Percentiles rank a stretch among this genome's conserved stretches.
These are phyloP conservation scores for Calocera cornea DNA, from an alignment of 768 basidiomycete genomes.

Conservation along the genomic window DNA sequence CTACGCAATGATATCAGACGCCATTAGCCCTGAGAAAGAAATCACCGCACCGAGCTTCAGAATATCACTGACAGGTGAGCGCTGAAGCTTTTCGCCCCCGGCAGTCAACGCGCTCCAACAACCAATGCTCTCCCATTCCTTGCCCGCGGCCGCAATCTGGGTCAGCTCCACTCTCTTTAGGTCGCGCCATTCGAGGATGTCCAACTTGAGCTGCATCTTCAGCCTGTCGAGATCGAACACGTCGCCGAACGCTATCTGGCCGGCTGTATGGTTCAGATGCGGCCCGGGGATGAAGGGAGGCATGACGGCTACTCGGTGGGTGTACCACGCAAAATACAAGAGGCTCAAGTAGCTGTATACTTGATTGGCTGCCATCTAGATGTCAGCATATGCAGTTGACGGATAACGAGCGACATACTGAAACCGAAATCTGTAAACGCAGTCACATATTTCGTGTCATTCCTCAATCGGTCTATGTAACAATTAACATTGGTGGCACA, in stretches of 20 bases:
- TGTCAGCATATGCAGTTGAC: too few relatives aligned
- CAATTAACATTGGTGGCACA: too few relatives aligned
- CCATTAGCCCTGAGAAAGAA: background rate
- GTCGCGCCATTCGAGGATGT: conserved; percentile 8
- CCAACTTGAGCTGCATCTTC: background rate
- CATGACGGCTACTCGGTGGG: background rate
- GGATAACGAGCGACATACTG: too few relatives aligned
- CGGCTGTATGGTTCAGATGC: background rate
- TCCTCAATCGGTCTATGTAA: too few relatives aligned
- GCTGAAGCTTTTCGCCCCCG: background rate
- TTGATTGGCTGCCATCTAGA: background rate
- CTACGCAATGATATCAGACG: background rate
- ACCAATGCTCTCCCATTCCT: background rate
- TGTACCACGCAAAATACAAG: background rate
- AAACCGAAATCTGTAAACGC: too few relatives aligned
- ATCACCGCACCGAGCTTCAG: background rate
- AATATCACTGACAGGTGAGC: background rate
- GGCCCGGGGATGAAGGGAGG: background rate
- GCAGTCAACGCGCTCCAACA: background rate
- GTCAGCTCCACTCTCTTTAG: conserved; percentile 1
- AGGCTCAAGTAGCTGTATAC: background rate
- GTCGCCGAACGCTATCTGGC: background rate
- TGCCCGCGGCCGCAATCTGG: background rate
- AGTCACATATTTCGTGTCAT: too few relatives aligned
- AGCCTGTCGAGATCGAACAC: conserved; percentile 6